Evolutionary conservation across 1,284 basidiomycete genomes (phyloP), one percentile per base, ranked within the genome.

Genomic region (Quambalaria eucalypti): DNA sequence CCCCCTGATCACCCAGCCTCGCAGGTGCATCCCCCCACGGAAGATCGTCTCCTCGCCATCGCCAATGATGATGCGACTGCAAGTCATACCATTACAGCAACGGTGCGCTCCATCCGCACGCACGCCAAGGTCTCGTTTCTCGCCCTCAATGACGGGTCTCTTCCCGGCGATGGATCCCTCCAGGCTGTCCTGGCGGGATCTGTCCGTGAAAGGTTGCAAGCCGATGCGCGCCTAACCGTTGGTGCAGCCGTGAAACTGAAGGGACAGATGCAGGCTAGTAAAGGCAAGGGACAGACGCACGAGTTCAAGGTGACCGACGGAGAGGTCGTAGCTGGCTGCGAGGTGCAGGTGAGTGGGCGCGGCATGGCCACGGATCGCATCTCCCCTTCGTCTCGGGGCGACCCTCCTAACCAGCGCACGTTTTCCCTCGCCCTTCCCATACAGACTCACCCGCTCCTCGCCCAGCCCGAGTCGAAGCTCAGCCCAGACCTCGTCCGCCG

Each of bases 141-240:
- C 47, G 59, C 62, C 38, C 33, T 75, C 14, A 62, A 61, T 21
- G 73, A 75, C 33, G 71, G 71, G 4, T 68, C 65, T 1, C 50
- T 74, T n/a, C 28, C 56, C 16, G 64, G 62, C 4, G 51, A 53
- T 21, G 52, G 56, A 6, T 56, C 65, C 23, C 56, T 75, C 4
- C 73, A 75, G 57, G 69, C 65, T 5, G 61, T 75, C 21, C 30
- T 71, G 2, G 51, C 56, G 6, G 48, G 12, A 23, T 19, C 19
- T 14, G 5, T 31, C 36, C n/a, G 28, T 9, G 23, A 39, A 14
- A 48, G 31, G 30, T 33, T 33, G 5, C 10, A 21, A 7, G 26
- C 16, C 7, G 54, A 33, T 21, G 30, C 14, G 14, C 56, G 55
- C 5, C 52, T 73, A 9, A 55, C 65, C 5, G 58, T 68, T 6